These are phyloP conservation scores for Microcos paniculata DNA, from an alignment of 345 rosid genomes.

Conservation along the genomic window DNA sequence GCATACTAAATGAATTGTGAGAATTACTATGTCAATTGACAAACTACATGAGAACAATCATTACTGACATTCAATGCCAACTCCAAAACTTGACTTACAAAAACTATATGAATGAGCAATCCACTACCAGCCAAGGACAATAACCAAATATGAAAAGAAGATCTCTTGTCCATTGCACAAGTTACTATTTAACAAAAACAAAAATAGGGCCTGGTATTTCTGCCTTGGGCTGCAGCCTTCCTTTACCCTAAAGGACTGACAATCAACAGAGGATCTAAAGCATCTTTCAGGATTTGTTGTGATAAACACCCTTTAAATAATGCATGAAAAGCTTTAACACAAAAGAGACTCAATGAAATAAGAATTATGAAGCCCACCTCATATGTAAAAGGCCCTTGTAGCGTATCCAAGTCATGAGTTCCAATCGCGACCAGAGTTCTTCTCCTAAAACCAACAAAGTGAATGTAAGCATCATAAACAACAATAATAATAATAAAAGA, in stretches of 20 bases:
- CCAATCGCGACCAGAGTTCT: constrained; percentile 93
- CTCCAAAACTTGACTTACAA: neutral
- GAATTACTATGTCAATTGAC: neutral
- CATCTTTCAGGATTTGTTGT: neutral
- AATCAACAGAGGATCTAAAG: constrained; percentile 6
- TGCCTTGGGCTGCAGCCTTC: neutral
- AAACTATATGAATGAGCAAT: neutral
- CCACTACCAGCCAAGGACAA: neutral
- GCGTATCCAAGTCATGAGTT: constrained; percentile 91
- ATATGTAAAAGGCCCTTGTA: constrained; percentile 87
- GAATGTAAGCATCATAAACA: neutral
- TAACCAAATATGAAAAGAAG: neutral
- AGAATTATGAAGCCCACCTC: constrained; percentile 55
- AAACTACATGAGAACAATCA: neutral
- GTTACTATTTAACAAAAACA: neutral
- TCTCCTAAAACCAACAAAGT: constrained; percentile 45
- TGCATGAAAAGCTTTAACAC: neutral
- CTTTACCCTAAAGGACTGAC: neutral
- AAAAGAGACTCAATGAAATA: neutral
- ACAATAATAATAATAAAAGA: too few relatives aligned
- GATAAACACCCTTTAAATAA: neutral
- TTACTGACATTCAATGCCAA: neutral
- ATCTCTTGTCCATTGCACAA: neutral
- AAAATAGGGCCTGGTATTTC: neutral
- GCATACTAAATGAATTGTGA: neutral